Evolutionary conservation across 441 rosid species (phyloP), one percentile per base, ranked within the genome.

Genomic region (Populus trichocarpa): DNA sequence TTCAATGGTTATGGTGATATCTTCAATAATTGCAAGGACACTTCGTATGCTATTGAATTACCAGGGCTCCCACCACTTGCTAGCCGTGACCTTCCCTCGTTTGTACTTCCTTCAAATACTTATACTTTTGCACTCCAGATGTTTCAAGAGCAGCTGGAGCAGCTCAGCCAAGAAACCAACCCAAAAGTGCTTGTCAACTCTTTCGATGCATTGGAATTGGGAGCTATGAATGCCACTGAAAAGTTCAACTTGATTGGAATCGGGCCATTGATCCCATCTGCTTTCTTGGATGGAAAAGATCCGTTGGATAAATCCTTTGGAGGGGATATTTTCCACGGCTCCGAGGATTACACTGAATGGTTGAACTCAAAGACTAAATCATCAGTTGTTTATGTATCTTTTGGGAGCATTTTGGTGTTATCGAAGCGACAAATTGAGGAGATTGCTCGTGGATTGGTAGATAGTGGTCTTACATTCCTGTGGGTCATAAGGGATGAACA

Each of bases 371-470:
- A 83, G 53, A 73, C 75, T 0, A 26, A 83, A 38, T 28, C 70
- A 5, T 86, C 81, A 0, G 86, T 86, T 9, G 82, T 84, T 16
- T 83, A 82, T 12, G 68, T 84, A 7, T 84, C 88, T 0, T 86
- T 86, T 26, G 86, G 88, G 8, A 86, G 81, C 77, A 9, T 84
- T 1, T 71, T 79, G 0, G 83, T 77, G 23, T 32, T 86, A 8
- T 72, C 81, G 0, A 72, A 76, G 65, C 40, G 22, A 2, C 81
- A 86, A 53, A 70, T 69, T 57, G 74, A 80, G 38, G 86, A 84
- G 71, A 69, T 84, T 38, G 77, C 76, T 2, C 20, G 10, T 1
- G 84, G 83, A 59, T 68, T 86, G 11, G 20, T 77, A 1, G 79
- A 36, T 3, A 71, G 18, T 0, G 75, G 77, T 26, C 23, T 64